A percentile compares a stretch with the other conserved stretches of the same genome.
These are phyloP conservation scores for Wickerhamiella sergipiensis DNA, from an alignment of 805 yeast genomes.

Conservation along the genomic window DNA sequence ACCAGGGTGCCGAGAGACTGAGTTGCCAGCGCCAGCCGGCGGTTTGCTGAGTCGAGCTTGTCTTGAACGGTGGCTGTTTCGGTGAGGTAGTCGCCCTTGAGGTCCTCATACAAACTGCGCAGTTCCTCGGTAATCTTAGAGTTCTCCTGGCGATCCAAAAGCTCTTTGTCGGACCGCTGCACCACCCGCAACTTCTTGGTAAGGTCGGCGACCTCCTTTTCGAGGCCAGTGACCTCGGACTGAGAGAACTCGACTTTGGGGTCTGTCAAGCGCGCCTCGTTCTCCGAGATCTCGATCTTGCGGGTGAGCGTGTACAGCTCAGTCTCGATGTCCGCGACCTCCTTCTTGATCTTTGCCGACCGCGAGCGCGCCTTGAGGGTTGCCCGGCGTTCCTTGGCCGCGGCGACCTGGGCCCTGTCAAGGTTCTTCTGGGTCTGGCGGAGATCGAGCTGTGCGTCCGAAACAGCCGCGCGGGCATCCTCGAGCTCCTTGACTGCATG, in stretches of 20 bases:
- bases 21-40: constrained; percentile 6
- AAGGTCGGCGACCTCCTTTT: not conserved
- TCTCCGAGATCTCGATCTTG: constrained; percentile 5
- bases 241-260: constrained; percentile 15
- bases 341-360: not conserved
- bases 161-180: not conserved
- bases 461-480: not conserved
- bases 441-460: constrained; percentile 1
- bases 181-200: not conserved
- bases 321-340: constrained; percentile 3
- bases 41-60: constrained; percentile 8
- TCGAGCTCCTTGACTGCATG: not conserved
- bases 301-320: constrained; percentile 9
- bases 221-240: constrained; percentile 12
- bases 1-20: not conserved
- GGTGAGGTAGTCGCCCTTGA: constrained; percentile 4
- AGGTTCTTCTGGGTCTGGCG: constrained; percentile 4
- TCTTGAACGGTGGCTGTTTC: constrained; percentile 8
- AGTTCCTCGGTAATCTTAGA: not conserved
- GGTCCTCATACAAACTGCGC: constrained; percentile 2
- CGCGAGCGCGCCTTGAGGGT: not conserved
- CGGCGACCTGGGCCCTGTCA: not conserved
- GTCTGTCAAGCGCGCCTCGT: constrained; percentile 9
- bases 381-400: constrained; percentile 5
- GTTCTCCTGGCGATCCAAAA: not conserved